These are phyloP conservation scores for Emericellopsis terricola DNA, from an alignment of 495 filamentous ascomycete species.

Conservation along the genomic window DNA sequence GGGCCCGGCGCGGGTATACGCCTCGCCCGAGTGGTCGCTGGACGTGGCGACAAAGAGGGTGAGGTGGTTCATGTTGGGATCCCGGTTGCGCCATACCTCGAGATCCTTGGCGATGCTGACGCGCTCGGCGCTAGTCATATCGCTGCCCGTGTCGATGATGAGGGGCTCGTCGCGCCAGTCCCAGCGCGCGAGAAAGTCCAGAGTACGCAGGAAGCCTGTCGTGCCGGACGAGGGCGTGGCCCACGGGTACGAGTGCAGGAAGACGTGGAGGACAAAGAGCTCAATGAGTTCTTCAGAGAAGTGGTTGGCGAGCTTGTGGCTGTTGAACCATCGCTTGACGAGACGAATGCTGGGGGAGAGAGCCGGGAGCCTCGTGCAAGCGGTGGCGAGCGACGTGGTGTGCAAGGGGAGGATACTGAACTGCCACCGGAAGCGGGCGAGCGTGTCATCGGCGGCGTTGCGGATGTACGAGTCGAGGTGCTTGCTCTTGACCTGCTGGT, in stretches of 20 bases:
- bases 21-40: slow-evolving; percentile 54
- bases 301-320: slow-evolving; percentile 60
- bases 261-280: slow-evolving; percentile 53
- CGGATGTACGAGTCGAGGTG: slow-evolving; percentile 36
- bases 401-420: slow-evolving; percentile 62
- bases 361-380: slow-evolving; percentile 64
- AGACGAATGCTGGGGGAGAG: slow-evolving; percentile 77
- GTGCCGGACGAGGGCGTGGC: slow-evolving; percentile 55
- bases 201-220: slow-evolving; percentile 64
- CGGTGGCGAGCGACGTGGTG: slow-evolving; percentile 57
- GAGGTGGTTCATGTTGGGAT: slow-evolving; percentile 71
- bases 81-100: slow-evolving; percentile 64
- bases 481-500: slow-evolving; percentile 59
- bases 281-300: slow-evolving; percentile 70
- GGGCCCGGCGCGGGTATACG: slow-evolving; percentile 50
- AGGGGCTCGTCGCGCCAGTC: slow-evolving; percentile 78
- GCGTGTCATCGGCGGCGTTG: slow-evolving; percentile 45
- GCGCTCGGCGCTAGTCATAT: slow-evolving; percentile 35
- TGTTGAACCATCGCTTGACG: slow-evolving; percentile 74
- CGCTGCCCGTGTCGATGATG: slow-evolving; percentile 50
- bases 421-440: slow-evolving; percentile 49
- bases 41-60: slow-evolving; percentile 71
- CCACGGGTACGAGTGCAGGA: slow-evolving; percentile 75
- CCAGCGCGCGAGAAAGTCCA: slow-evolving; percentile 65
- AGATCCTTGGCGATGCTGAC: slow-evolving; percentile 49